These are phyloP conservation scores for Haematococcus lacustris DNA, from an alignment of 139 green algal genomes.

Conservation along the genomic window DNA sequence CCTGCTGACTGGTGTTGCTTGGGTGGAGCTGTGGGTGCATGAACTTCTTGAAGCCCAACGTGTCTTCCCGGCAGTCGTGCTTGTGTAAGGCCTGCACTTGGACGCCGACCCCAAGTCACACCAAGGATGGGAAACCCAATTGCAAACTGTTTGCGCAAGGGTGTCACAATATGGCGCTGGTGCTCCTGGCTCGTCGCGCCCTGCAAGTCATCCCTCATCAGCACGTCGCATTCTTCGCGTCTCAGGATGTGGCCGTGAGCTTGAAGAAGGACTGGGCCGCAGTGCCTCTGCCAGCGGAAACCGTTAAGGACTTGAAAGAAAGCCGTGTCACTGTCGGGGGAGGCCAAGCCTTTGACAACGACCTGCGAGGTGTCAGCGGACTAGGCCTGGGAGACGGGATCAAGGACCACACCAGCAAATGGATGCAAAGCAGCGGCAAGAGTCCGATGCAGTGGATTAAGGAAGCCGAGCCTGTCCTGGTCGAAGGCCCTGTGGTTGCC, in stretches of 20 bases:
- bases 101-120: too few relatives aligned
- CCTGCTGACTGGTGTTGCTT: too few relatives aligned
- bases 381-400: constrained; percentile 73
- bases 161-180: too few relatives aligned
- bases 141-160: too few relatives aligned
- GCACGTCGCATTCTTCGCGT: constrained; percentile 1
- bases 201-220: too few relatives aligned
- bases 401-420: constrained; percentile 78
- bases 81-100: too few relatives aligned
- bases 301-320: constrained; percentile 3
- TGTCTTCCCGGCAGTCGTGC: too few relatives aligned
- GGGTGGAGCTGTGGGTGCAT: too few relatives aligned
- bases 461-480: constrained; percentile 69
- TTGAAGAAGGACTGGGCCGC: constrained; percentile 19
- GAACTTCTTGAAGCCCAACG: too few relatives aligned
- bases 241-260: background rate
- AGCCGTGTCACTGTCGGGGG: constrained; percentile 15
- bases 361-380: constrained; percentile 47
- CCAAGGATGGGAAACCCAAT: too few relatives aligned
- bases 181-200: too few relatives aligned
- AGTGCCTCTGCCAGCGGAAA: constrained; percentile 17
- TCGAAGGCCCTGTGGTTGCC: constrained; percentile 65
- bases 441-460: constrained; percentile 74
- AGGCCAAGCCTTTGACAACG: constrained; percentile 9
- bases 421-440: constrained; percentile 49